These are phyloP conservation scores for Xanthoconium separans DNA, from an alignment of 1,284 basidiomycete genomes.

Conservation along the genomic window DNA sequence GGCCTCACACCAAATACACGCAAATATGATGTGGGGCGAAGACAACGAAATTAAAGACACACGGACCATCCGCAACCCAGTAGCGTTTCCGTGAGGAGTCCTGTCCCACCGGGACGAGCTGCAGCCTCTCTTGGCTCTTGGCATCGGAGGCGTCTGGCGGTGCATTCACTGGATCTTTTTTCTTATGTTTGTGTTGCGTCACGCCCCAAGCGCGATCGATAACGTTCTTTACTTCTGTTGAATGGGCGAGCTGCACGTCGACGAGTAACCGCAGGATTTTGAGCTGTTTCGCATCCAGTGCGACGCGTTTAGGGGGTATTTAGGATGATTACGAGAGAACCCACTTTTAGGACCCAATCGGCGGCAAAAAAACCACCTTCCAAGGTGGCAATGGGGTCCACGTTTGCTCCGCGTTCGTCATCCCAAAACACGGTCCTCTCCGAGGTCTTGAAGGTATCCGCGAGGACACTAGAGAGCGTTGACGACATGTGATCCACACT, in stretches of 20 bases:
- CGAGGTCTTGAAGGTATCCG: constrained; percentile 66
- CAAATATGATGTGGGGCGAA: constrained; percentile 55
- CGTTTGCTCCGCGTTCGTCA: constrained; percentile 59
- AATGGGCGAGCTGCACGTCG: constrained; percentile 72
- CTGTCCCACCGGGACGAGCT: constrained; percentile 68
- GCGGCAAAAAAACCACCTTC: constrained; percentile 70
- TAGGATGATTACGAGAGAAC: constrained; percentile 32
- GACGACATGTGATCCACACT: constrained; percentile 76
- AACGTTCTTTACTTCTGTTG: constrained; percentile 59
- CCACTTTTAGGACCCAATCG: constrained; percentile 75
- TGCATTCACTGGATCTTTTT: constrained; percentile 56
- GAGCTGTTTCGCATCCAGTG: constrained; percentile 49
- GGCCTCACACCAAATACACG: constrained; percentile 58
- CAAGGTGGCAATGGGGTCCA: constrained; percentile 65
- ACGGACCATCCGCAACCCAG: constrained; percentile 82
- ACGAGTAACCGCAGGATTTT: constrained; percentile 76
- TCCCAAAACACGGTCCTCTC: constrained; percentile 80
- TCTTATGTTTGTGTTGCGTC: constrained; percentile 77
- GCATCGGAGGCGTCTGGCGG: constrained; percentile 58
- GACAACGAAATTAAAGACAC: constrained; percentile 40
- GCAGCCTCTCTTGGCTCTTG: constrained; percentile 59
- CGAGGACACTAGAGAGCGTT: constrained; percentile 62
- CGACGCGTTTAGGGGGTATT: constrained; percentile 34
- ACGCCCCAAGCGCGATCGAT: constrained; percentile 85
- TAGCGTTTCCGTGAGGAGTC: constrained; percentile 70